Percentiles rank a stretch among this genome's conserved stretches.
Evolutionary conservation across 345 rosid genomes (phyloP).

Genomic region (Punica granatum): DNA sequence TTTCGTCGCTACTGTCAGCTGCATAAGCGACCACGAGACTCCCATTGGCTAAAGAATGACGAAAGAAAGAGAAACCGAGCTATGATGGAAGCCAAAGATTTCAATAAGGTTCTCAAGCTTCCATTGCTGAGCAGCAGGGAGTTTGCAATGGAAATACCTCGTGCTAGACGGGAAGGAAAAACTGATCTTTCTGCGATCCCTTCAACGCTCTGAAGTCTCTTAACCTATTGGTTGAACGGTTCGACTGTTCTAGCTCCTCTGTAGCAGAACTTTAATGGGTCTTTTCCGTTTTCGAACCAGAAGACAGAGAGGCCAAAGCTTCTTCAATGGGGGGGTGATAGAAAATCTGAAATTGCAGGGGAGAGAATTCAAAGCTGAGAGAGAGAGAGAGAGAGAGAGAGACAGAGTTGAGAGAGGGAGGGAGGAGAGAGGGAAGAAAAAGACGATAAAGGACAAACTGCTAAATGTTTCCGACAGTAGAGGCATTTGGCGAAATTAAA

Average conservation of each 20-base stretch:
- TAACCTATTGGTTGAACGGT: not conserved
- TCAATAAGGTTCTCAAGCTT: not conserved
- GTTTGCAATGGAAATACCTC: not conserved
- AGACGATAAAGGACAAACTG: slow-evolving; percentile 11
- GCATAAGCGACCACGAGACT: not conserved
- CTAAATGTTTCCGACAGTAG: slow-evolving; percentile 4
- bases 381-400: not conserved
- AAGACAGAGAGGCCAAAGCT: slow-evolving; percentile 5
- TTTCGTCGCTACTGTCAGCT: not conserved
- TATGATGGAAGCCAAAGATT: not conserved
- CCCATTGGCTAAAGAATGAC: not conserved
- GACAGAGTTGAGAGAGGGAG: not conserved
- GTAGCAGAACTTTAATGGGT: not conserved
- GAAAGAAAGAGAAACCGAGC: not conserved
- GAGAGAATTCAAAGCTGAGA: not conserved
- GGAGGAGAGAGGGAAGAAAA: not conserved
- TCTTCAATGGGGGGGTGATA: not conserved
- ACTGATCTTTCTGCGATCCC: not conserved
- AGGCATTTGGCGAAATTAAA: not conserved
- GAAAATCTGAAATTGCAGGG: slow-evolving; percentile 1
- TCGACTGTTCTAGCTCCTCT: not conserved
- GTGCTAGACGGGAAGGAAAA: not conserved
- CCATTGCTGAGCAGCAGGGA: not conserved
- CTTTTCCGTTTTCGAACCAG: not conserved
- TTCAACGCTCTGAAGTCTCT: not conserved